Evolutionary conservation across 140 eudicot genomes (phyloP), one percentile per base, ranked within the genome.

Genomic region (Oenanthe javanica): DNA sequence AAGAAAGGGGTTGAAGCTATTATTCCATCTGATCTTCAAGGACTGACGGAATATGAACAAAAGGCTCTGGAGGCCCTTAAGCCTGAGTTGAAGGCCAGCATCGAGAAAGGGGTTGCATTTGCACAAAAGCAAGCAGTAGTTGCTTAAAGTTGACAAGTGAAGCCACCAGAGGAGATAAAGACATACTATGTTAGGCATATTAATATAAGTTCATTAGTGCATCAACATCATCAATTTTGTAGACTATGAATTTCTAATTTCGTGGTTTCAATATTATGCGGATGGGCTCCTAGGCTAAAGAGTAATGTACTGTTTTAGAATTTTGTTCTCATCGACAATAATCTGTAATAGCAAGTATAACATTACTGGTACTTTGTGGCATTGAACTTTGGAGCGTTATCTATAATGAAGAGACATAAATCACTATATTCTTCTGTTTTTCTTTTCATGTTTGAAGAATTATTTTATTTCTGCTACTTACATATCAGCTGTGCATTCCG

Each of bases 31-130:
- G 92, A 91, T 72, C 86, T 87, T 48, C 85, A 91, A 48, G 92
- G 92, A 55, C 84, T 91, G 80, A 84, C 91, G 0, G 94, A 86
- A 77, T 91, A 84, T 67, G 97, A 91, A 64, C 82, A 85, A 82
- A 89, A 85, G 76, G 96, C 86, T 69, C 78, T 91, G 87, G 94
- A 87, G 48, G 91, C 84, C 69, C 86, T 91, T 21, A 91, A 87
- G 84, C 80, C 88, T 16, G 94, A 91, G 79, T 82, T 91, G 67
- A 86, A 89, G 86, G 87, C 91, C 49, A 91, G 94, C 61, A 89
- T 91, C 31, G 92, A 91, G 81, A 89, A 91, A 76, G 97, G 97
- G 18, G 79, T 86, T 6, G 81, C 81, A 13, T 91, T 89, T 84
- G 88, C 84, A 25, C 85, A 81, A 72, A 91, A 89, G 86, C 84